These are phyloP conservation scores for Trypanosoma avium DNA, from an alignment of 208 protist genomes.

Conservation along the genomic window DNA sequence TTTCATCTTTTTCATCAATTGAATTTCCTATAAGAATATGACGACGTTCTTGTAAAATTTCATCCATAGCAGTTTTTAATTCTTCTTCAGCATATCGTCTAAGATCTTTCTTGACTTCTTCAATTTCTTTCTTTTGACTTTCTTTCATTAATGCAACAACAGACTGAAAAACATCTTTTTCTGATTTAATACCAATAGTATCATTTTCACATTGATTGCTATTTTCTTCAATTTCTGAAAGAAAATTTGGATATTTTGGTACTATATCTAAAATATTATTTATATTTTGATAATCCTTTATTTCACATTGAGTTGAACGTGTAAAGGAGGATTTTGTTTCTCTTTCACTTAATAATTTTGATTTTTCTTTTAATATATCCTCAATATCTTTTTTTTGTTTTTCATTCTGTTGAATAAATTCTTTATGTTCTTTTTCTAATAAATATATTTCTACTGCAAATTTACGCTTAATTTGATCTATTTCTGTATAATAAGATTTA, in stretches of 20 bases:
- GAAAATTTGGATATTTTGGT: not conserved
- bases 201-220: conserved; percentile 3
- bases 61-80: conserved; percentile 46
- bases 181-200: not conserved
- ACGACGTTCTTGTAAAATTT: conserved; percentile 37
- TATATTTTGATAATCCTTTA: not conserved
- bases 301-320: not conserved
- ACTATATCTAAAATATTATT: not conserved
- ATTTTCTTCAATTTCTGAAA: not conserved
- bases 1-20: not conserved
- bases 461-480: conserved; percentile 9
- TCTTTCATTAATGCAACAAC: conserved; percentile 23
- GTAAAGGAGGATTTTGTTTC: not conserved
- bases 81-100: conserved; percentile 52
- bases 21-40: not conserved
- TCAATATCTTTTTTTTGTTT: not conserved
- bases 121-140: conserved; percentile 41
- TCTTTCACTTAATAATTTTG: not conserved
- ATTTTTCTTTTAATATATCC: not conserved
- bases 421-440: not conserved
- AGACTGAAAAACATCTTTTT: conserved; percentile 22
- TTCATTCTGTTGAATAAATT: not conserved
- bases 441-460: conserved; percentile 10
- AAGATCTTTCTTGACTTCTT: conserved; percentile 42
- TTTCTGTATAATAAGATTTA: conserved; percentile 13